Evolutionary conservation across 2,329 filamentous ascomycete species (phyloP), one percentile per base, ranked within the genome.

Genomic region (Sphaerulina vaccinii): DNA sequence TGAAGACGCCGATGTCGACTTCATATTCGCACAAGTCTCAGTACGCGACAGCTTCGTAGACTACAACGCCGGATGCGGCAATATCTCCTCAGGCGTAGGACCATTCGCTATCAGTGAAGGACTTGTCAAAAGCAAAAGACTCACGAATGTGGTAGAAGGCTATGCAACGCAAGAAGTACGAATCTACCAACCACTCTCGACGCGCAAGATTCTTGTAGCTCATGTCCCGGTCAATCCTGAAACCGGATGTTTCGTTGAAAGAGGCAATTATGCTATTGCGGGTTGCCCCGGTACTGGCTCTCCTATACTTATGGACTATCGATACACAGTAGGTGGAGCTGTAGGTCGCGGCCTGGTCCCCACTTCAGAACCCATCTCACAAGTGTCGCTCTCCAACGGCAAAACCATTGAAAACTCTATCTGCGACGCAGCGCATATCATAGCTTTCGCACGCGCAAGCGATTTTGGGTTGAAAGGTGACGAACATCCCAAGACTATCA

Each of bases 271-370:
- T 42, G 23, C 15, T n/a, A 59, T 55, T 19, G 54, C 57, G 32
- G 57, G 51, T 19, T 55, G 52, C 41, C 52, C 46, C 6, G 52
- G 57, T 6, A 54, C 36, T 27, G 57, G 57, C 33, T 51, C 52
- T 22, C 57, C 57, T 10, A 52, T 60, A 16, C 51, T 58, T 15
- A 60, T 56, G 51, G 57, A 58, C 42, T 60, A 54, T 47, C 51
- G 55, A 15, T 33, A 52, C 29, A 54, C 55, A 11, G 48, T 54
- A 19, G 57, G 57, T 18, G 55, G 54, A 24, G 55, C 45, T 33
- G 43, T 55, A 9, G 37, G 50, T 32, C 46, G 45, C 44, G 57
- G 50, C 22, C 47, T 56, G 19, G 36, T 58, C 23, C 57, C 57
- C 8, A 55, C 51, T 5, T 54, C 54, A 18, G 41, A 51, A 36